Conservation (phyloP, 2,329 filamentous ascomycete genomes). For the Didymella segeticola region DNA sequence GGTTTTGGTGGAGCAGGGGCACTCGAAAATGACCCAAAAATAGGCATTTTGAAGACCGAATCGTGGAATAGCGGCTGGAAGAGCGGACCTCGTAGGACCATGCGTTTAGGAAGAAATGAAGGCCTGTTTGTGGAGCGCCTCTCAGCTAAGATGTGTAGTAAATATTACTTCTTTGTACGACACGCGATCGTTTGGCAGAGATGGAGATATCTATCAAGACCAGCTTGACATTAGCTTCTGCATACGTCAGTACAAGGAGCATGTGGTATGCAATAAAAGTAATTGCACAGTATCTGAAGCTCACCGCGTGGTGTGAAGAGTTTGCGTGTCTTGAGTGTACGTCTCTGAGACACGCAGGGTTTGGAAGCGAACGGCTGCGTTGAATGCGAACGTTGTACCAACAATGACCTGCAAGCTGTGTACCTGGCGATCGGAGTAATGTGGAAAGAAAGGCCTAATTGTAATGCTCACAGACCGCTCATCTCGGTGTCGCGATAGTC, state of each 20-base stretch:
- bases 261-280: conserved; percentile 9
- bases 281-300: conserved; percentile 20
- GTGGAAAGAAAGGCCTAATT: neutral
- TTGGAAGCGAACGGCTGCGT: conserved; percentile 26
- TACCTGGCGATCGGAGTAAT: neutral
- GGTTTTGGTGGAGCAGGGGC: conserved; percentile 32
- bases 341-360: conserved; percentile 35
- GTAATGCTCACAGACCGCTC: neutral
- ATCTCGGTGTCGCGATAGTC: conserved; percentile 1
- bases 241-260: conserved; percentile 28
- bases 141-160: neutral
- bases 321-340: conserved; percentile 15
- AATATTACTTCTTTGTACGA: neutral
- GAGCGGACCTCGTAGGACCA: conserved; percentile 5
- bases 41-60: conserved; percentile 3
- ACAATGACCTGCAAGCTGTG: neutral
- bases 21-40: conserved; percentile 11
- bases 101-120: conserved; percentile 22
- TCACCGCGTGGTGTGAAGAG: conserved; percentile 28
- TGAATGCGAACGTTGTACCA: conserved; percentile 4
- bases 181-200: conserved; percentile 2
- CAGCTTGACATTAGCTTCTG: conserved; percentile 12
- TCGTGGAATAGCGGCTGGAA: neutral
- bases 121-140: neutral
- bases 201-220: conserved; percentile 17